phyloP scores from a whole-genome alignment of 768 basidiomycete species.

The Albatrellus ellisii region DNA sequence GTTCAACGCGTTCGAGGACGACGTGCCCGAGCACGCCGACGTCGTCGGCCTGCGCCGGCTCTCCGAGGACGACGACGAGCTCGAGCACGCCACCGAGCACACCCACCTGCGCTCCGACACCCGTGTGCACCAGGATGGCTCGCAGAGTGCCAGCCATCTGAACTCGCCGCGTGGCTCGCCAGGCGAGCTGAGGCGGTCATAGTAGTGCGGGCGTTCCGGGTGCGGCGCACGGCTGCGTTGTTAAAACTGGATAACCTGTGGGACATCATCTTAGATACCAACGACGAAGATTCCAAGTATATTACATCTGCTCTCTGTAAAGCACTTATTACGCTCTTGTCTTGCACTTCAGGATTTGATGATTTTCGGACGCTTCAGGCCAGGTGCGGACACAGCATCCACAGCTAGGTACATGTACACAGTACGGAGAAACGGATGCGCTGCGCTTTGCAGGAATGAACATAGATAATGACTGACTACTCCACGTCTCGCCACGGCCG shows the following conservation, averaged over 20 bases:
- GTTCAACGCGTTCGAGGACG: conserved; percentile 64
- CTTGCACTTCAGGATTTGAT: too few relatives aligned
- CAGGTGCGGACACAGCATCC: too few relatives aligned
- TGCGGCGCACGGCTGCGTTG: neutral
- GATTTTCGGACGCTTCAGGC: too few relatives aligned
- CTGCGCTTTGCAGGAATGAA: too few relatives aligned
- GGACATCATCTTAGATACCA: conserved; percentile 1
- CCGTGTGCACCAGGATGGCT: neutral
- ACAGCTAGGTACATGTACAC: too few relatives aligned
- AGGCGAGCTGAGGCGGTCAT: neutral
- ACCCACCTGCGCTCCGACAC: neutral
- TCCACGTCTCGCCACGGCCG: conserved; percentile 2
- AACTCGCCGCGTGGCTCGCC: neutral
- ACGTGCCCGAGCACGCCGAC: conserved; percentile 17
- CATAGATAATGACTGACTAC: neutral
- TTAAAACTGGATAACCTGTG: neutral
- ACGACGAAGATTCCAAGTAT: neutral
- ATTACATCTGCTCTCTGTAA: conserved; percentile 2
- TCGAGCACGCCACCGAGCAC: conserved; percentile 28
- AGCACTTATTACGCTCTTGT: too few relatives aligned
- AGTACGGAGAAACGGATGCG: too few relatives aligned
- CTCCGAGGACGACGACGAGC: conserved; percentile 45
- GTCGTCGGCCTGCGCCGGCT: conserved; percentile 47
- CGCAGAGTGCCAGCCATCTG: neutral
- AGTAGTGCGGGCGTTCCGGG: neutral